These are phyloP conservation scores for Pholiota microspora DNA, from an alignment of 768 basidiomycete genomes.

Conservation along the genomic window DNA sequence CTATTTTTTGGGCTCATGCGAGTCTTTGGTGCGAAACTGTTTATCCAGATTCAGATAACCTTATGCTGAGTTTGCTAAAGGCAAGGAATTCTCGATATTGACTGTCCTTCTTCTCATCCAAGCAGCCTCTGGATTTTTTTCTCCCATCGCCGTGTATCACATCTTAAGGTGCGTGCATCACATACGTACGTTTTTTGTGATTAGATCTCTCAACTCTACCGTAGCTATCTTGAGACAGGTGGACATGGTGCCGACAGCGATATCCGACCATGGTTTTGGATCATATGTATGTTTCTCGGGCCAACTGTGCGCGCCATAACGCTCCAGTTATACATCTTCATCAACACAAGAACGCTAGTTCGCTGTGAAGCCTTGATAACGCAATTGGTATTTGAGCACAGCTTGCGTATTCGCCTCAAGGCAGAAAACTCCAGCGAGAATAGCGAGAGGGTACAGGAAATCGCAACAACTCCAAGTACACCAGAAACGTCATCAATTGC, in stretches of 20 bases:
- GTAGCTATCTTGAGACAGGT: conserved; percentile 55
- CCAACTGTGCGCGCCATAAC: conserved; percentile 40
- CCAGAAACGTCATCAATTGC: conserved; percentile 1
- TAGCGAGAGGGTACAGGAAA: neutral
- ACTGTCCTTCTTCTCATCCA: conserved; percentile 25
- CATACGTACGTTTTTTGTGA: neutral
- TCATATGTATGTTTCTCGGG: conserved; percentile 47
- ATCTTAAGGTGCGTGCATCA: conserved; percentile 30
- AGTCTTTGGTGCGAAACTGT: conserved; percentile 26
- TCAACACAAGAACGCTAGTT: conserved; percentile 42
- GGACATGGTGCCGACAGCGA: conserved; percentile 38
- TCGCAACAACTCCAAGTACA: neutral
- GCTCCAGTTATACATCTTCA: conserved; percentile 56
- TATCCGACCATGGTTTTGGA: conserved; percentile 72
- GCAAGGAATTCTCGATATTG: conserved; percentile 30
- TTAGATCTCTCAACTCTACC: neutral
- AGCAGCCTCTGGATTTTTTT: conserved; percentile 26
- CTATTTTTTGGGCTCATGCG: conserved; percentile 45
- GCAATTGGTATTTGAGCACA: conserved; percentile 40
- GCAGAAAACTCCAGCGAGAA: conserved; percentile 25
- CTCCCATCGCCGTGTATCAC: conserved; percentile 40
- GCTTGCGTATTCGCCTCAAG: conserved; percentile 60
- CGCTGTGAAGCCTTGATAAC: conserved; percentile 39
- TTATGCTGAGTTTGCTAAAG: conserved; percentile 9
- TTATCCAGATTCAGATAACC: neutral